Evolutionary conservation across 2,329 filamentous ascomycete genomes (phyloP).

Genomic region (Diaporthe vaccinii): DNA sequence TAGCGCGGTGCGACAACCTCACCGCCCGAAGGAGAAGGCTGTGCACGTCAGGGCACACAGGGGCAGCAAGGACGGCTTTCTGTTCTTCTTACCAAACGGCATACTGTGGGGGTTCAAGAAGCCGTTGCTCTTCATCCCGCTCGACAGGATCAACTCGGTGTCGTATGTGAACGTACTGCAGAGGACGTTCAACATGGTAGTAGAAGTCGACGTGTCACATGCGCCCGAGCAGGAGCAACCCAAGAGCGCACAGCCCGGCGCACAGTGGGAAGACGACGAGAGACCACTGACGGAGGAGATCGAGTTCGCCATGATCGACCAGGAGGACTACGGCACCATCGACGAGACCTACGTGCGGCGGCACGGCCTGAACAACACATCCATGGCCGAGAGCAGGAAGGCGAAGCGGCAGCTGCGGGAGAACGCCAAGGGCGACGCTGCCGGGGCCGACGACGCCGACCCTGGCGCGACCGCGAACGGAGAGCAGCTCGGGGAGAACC

Average conservation of each 20-base stretch:
- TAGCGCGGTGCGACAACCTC: constrained; percentile 67
- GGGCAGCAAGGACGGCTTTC: constrained; percentile 76
- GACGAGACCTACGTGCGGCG: constrained; percentile 72
- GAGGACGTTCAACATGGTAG: constrained; percentile 76
- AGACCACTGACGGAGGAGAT: constrained; percentile 68
- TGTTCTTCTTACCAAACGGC: constrained; percentile 76
- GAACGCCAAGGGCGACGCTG: constrained; percentile 63
- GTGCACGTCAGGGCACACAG: constrained; percentile 77
- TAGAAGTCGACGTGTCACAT: constrained; percentile 66
- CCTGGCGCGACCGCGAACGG: constrained; percentile 54
- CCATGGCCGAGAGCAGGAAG: constrained; percentile 77
- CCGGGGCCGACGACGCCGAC: constrained; percentile 47
- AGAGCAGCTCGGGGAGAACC: constrained; percentile 52
- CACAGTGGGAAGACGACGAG: constrained; percentile 38
- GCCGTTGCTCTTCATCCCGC: constrained; percentile 74
- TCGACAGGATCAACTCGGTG: constrained; percentile 71
- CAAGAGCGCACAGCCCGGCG: constrained; percentile 24
- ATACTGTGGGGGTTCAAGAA: constrained; percentile 81
- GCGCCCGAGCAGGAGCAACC: constrained; percentile 25
- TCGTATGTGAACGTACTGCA: constrained; percentile 78
- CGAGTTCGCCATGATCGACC: constrained; percentile 78
- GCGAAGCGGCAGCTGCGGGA: constrained; percentile 74
- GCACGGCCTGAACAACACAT: constrained; percentile 74
- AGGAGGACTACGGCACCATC: constrained; percentile 75
- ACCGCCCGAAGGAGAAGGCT: constrained; percentile 72